phyloP scores from a whole-genome alignment of 139 green algal genomes.

The Chlamydomonas sp. region DNA sequence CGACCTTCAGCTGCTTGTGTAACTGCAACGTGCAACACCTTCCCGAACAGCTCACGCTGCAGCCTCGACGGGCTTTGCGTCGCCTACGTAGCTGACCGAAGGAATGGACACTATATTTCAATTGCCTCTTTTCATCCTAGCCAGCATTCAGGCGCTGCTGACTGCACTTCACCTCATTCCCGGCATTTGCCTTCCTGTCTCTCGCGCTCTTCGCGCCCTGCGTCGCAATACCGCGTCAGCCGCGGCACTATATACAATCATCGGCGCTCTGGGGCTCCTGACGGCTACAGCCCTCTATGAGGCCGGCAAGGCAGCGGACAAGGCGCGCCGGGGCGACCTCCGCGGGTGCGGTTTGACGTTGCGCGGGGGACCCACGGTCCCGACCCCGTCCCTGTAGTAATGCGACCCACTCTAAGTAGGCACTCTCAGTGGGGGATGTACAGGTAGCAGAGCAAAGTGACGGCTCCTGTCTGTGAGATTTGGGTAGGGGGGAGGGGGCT shows the following conservation, averaged over 20 bases:
- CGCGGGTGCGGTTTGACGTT: background rate
- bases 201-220: background rate
- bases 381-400: too few relatives aligned
- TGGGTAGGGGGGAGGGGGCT: too few relatives aligned
- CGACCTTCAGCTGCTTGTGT: too few relatives aligned
- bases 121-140: conserved; percentile 35
- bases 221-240: background rate
- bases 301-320: conserved; percentile 7
- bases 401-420: too few relatives aligned
- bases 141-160: conserved; percentile 16
- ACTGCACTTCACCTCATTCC: conserved; percentile 21
- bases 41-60: too few relatives aligned
- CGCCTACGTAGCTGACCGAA: too few relatives aligned
- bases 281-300: background rate
- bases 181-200: background rate
- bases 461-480: too few relatives aligned
- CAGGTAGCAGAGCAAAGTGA: too few relatives aligned
- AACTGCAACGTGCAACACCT: too few relatives aligned
- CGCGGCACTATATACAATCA: conserved; percentile 4
- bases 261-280: background rate
- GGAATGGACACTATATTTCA: conserved; percentile 53
- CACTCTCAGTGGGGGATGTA: too few relatives aligned
- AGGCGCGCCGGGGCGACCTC: background rate
- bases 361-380: too few relatives aligned
- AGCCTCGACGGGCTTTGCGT: too few relatives aligned